These are phyloP conservation scores for Boechera divaricarpa DNA, from an alignment of 345 rosid species.

Conservation along the genomic window DNA sequence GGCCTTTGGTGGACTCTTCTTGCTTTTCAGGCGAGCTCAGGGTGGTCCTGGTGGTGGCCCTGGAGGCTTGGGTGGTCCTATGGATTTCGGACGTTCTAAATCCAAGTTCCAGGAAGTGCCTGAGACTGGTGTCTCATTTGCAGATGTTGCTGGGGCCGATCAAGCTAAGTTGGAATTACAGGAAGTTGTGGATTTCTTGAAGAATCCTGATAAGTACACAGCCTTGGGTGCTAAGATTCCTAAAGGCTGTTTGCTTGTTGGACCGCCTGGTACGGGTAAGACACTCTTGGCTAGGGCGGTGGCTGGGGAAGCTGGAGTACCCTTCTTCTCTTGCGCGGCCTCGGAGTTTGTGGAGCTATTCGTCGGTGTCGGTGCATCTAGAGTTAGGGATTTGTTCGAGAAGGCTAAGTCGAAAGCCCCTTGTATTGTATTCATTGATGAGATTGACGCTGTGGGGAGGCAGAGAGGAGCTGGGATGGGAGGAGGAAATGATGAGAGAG, in stretches of 20 bases:
- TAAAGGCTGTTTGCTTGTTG: constrained; percentile 79
- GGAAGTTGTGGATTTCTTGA: constrained; percentile 84
- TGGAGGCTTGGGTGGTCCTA: constrained; percentile 85
- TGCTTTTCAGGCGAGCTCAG: constrained; percentile 64
- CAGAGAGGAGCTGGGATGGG: constrained; percentile 97
- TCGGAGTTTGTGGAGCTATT: constrained; percentile 87
- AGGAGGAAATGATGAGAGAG: constrained; percentile 95
- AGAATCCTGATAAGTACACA: constrained; percentile 85
- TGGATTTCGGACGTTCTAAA: constrained; percentile 82
- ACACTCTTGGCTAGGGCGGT: constrained; percentile 85
- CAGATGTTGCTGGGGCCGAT: constrained; percentile 86
- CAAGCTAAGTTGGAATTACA: constrained; percentile 79
- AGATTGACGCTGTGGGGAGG: constrained; percentile 92
- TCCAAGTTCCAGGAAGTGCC: constrained; percentile 88
- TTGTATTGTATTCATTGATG: constrained; percentile 84
- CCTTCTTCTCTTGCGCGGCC: constrained; percentile 82
- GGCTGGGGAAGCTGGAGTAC: constrained; percentile 88
- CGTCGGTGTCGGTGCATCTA: constrained; percentile 89
- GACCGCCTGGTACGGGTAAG: constrained; percentile 89
- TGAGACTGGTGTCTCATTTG: constrained; percentile 77
- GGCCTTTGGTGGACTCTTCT: constrained; percentile 69
- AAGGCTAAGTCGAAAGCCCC: constrained; percentile 88
- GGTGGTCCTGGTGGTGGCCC: constrained; percentile 88
- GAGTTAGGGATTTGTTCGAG: constrained; percentile 87
- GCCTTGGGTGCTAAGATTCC: constrained; percentile 87